These are phyloP conservation scores for Blepharisma japonicum DNA, from an alignment of 73 alveolate species.

Conservation along the genomic window DNA sequence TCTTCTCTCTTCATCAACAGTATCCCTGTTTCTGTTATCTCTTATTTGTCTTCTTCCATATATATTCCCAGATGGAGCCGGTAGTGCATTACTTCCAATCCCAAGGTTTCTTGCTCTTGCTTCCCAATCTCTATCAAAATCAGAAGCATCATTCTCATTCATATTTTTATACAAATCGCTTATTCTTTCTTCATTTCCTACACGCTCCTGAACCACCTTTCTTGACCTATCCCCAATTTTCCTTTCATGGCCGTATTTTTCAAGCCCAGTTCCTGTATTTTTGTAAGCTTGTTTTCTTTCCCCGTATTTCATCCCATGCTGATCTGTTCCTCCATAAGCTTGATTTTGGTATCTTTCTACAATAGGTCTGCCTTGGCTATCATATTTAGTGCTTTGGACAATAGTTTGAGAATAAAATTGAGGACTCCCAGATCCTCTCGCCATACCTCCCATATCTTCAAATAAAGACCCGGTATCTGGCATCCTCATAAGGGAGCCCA, in stretches of 20 bases:
- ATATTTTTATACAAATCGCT: conserved; percentile 56
- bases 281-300: conserved; percentile 85
- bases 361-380: conserved; percentile 52
- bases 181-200: conserved; percentile 34
- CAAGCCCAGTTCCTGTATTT: conserved; percentile 80
- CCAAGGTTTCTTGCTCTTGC: conserved; percentile 28
- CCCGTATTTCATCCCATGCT: conserved; percentile 62
- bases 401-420: neutral
- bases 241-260: conserved; percentile 88
- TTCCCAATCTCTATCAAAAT: conserved; percentile 52
- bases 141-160: conserved; percentile 47
- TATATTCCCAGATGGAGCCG: neutral
- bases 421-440: no score
- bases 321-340: conserved; percentile 53
- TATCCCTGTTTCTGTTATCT: neutral
- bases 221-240: conserved; percentile 71
- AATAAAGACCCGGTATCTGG: no score
- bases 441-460: no score
- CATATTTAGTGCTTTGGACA: conserved; percentile 14
- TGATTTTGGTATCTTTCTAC: conserved; percentile 48
- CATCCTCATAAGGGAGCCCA: no score
- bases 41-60: conserved; percentile 5
- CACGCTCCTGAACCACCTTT: conserved; percentile 72
- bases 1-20: conserved; percentile 5
- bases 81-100: neutral